Conservation (phyloP, 2,329 filamentous ascomycete species). For the Coleophoma cylindrospora region DNA sequence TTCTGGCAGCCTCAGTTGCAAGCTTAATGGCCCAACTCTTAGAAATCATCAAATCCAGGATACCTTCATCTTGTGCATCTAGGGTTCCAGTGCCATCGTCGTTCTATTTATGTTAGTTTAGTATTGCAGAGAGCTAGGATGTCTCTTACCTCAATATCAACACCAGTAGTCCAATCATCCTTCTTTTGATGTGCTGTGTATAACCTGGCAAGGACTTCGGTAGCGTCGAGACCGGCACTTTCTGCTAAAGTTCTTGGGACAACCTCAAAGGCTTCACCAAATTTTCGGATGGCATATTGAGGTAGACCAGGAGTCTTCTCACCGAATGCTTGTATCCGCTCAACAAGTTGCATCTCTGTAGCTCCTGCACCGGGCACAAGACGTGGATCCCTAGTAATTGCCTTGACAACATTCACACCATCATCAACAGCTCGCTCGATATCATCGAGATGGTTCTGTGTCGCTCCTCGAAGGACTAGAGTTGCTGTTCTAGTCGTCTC, state of each 20-base stretch:
- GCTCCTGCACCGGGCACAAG: slow-evolving; percentile 93
- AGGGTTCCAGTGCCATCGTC: slow-evolving; percentile 74
- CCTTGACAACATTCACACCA: slow-evolving; percentile 97
- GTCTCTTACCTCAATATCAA: slow-evolving; percentile 73
- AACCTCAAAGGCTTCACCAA: slow-evolving; percentile 94
- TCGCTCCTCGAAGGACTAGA: slow-evolving; percentile 88
- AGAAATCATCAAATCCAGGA: slow-evolving; percentile 84
- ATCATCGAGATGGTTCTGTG: slow-evolving; percentile 96
- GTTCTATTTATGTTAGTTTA: slow-evolving; percentile 43
- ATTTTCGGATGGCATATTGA: slow-evolving; percentile 97
- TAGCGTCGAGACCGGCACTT: slow-evolving; percentile 91
- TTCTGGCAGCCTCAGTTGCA: slow-evolving; percentile 90
- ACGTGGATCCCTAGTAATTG: slow-evolving; percentile 87
- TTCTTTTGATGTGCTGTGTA: slow-evolving; percentile 92
- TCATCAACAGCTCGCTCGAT: slow-evolving; percentile 96
- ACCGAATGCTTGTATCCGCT: slow-evolving; percentile 83
- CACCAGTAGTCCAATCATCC: slow-evolving; percentile 83
- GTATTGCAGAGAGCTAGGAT: background rate
- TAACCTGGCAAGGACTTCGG: slow-evolving; percentile 87
- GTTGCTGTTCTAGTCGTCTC: slow-evolving; percentile 91
- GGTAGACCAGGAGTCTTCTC: slow-evolving; percentile 90
- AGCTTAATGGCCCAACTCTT: slow-evolving; percentile 98
- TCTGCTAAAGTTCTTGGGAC: slow-evolving; percentile 91
- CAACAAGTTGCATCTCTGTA: slow-evolving; percentile 88
- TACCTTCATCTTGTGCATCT: slow-evolving; percentile 82